phyloP scores from a whole-genome alignment of 208 protist genomes.

The Acanthamoeba lenticulata region DNA sequence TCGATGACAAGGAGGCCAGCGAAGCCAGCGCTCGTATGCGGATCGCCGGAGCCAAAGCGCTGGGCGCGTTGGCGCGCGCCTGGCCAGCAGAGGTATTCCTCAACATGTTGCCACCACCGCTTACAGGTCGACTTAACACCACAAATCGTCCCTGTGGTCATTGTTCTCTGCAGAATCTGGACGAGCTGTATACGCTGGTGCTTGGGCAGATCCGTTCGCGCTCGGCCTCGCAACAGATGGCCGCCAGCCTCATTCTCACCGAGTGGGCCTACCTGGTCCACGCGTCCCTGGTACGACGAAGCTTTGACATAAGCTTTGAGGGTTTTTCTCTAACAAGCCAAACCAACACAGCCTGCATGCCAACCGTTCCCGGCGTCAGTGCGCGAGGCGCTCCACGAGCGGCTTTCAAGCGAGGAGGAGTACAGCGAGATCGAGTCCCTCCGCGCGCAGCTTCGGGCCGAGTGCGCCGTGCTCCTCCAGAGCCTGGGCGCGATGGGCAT shows the following conservation, averaged over 20 bases:
- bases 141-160: not conserved
- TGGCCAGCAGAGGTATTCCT: not conserved
- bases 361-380: not conserved
- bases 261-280: constrained; percentile 4
- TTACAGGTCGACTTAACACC: not conserved
- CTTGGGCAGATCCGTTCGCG: not conserved
- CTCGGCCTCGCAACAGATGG: not conserved
- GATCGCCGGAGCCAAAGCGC: not conserved
- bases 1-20: not conserved
- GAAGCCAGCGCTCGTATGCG: not conserved
- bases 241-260: not conserved
- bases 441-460: not conserved
- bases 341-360: not conserved
- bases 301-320: no score
- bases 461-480: not conserved
- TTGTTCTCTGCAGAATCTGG: not conserved
- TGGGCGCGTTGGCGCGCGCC: not conserved
- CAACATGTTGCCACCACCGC: not conserved
- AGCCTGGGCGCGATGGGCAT: not conserved
- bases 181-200: not conserved
- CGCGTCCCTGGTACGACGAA: not conserved
- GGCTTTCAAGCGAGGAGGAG: not conserved
- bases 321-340: not conserved
- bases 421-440: not conserved
- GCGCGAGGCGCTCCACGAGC: not conserved